Percentiles rank a stretch among this genome's conserved stretches.
Evolutionary conservation across 2,329 filamentous ascomycete species (phyloP).

Genomic region (Colletotrichum falcatum): DNA sequence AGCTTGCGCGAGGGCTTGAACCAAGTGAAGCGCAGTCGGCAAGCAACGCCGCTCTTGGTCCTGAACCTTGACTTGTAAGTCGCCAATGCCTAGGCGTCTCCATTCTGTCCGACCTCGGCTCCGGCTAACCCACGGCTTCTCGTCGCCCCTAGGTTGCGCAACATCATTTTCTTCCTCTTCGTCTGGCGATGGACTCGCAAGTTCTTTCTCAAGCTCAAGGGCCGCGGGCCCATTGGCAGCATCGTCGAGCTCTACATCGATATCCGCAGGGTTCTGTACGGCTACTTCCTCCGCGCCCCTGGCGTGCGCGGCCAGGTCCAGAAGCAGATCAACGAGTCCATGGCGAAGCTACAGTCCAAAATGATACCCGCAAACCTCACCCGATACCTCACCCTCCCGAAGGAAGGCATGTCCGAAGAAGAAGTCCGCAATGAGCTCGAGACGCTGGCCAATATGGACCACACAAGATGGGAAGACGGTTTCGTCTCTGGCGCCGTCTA

Average conservation of each 20-base stretch:
- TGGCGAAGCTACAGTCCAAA: constrained; percentile 85
- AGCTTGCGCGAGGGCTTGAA: constrained; percentile 77
- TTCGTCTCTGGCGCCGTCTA: constrained; percentile 96
- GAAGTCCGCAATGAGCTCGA: constrained; percentile 83
- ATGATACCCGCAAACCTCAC: constrained; percentile 80
- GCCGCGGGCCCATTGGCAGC: constrained; percentile 87
- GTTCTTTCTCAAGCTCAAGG: constrained; percentile 85
- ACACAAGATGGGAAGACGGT: constrained; percentile 97
- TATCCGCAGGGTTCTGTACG: constrained; percentile 80
- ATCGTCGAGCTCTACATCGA: constrained; percentile 79
- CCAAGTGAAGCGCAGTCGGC: constrained; percentile 68
- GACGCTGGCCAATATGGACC: constrained; percentile 85
- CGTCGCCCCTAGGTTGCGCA: constrained; percentile 72
- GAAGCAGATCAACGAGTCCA: constrained; percentile 83
- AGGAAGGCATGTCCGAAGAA: constrained; percentile 85
- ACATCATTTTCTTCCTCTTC: constrained; percentile 91
- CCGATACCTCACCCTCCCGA: constrained; percentile 81
- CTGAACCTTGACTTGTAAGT: constrained; percentile 78
- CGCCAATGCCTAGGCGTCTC: constrained; percentile 10
- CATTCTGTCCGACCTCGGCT: constrained; percentile 5
- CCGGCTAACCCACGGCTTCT: constrained; percentile 14
- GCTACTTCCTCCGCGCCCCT: constrained; percentile 85
- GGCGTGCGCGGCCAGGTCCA: constrained; percentile 89
- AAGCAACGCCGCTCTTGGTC: constrained; percentile 67
- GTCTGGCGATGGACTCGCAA: constrained; percentile 85